Base-by-base conservation (phyloP, 139 green algal genomes). In the Raphidocelis subcapitata region DNA sequence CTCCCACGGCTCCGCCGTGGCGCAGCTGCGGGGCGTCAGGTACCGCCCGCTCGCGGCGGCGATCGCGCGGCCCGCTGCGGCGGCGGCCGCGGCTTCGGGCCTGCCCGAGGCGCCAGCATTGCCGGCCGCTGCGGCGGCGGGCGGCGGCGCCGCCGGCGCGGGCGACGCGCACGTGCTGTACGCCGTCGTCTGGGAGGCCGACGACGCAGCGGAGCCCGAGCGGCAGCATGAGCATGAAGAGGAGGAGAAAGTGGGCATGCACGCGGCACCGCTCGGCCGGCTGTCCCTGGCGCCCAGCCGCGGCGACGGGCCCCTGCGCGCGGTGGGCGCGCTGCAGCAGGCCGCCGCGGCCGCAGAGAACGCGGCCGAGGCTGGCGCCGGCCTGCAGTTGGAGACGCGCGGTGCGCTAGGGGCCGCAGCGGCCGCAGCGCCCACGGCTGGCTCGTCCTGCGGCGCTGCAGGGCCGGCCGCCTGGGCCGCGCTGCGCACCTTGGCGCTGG, bases 401-500 rank as follows among this genome's bases (percentile, higher is more conserved):
- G 29, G 65, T 47, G 65, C 67, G 35, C 10, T 26, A 23, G 26
- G 32, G 18, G 54, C 52, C 35, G 67, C 33, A 1, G 21, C 28
- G 37, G 23, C 56, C 67, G 56, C 68, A 67, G 28, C 37, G 21
- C 37, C 44, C 41, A 49, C 28, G 12, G n/a, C 41, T 18, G n/a
- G 5, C n/a, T 14, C 18, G 54, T 28, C 67, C 28, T 18, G 12
- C 14, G 46, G 2, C 2, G 12, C 24, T 24, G 31, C 29, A 33
- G 65, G 44, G 32, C 47, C 49, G 15, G 60, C 62, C 51, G 49
- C 51, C 2, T 73, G 67, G 67, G 67, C 67, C 12, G 51, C 62
- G 67, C 67, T 73, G 16, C 31, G 67, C 1, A 21, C 36, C 33
- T 51, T 15, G 10, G 37, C 23, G n/a, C 33, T 65, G 32, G 67